These are phyloP conservation scores for Citrus maxima DNA, from an alignment of 345 rosid species.

Conservation along the genomic window DNA sequence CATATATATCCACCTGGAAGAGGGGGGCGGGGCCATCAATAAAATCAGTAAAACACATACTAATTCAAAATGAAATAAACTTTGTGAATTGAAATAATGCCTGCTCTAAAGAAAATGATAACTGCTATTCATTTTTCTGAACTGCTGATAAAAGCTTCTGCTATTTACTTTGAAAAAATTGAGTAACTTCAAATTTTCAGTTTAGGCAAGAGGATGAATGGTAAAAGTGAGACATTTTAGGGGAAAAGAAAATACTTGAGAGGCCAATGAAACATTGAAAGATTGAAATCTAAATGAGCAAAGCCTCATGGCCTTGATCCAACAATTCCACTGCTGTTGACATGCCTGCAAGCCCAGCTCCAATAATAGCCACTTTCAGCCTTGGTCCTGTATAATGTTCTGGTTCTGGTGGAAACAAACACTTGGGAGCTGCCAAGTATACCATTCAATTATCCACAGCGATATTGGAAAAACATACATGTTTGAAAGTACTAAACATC, in stretches of 20 bases:
- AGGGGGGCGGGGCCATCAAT: background rate
- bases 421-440: conserved; percentile 81
- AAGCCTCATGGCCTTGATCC: conserved; percentile 98
- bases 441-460: conserved; percentile 12
- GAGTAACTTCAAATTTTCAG: background rate
- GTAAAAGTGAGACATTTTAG: background rate
- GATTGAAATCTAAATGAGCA: conserved; percentile 2
- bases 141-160: conserved; percentile 5
- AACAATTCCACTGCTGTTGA: conserved; percentile 93
- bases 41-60: background rate
- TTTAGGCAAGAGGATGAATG: background rate
- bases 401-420: conserved; percentile 94
- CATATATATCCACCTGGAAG: conserved; percentile 89
- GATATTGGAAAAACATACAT: too few species aligned
- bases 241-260: background rate
- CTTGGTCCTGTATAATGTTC: conserved; percentile 86
- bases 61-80: background rate
- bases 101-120: background rate
- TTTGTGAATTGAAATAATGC: background rate
- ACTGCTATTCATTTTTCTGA: background rate
- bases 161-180: background rate
- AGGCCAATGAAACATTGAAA: background rate
- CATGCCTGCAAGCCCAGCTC: conserved; percentile 99
- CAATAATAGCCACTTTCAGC: conserved; percentile 88
- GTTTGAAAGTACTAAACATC: too few species aligned